phyloP scores from a whole-genome alignment of 805 yeast genomes.

The Yueomyces sinensis region DNA sequence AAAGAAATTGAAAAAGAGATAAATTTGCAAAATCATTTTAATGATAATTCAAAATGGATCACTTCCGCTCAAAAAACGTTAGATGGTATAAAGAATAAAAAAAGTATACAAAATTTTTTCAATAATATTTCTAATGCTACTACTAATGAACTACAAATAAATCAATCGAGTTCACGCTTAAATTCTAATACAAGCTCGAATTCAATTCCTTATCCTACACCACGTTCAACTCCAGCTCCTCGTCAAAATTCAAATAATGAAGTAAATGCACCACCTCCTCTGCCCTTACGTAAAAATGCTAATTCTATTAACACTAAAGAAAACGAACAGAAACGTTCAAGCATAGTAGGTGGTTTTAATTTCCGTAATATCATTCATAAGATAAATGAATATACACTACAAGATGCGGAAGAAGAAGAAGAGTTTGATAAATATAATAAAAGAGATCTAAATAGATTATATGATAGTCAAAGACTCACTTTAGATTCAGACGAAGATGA shows the following conservation, averaged over 20 bases:
- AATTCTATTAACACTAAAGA: no score
- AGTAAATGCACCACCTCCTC: no score
- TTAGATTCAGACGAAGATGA: background rate
- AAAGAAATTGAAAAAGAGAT: slow-evolving; percentile 19
- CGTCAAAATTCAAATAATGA: no score
- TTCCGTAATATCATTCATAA: background rate
- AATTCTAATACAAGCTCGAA: background rate
- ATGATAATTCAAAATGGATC: background rate
- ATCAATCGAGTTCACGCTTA: background rate
- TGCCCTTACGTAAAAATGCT: no score
- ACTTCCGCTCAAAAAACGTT: background rate
- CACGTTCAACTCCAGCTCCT: no score
- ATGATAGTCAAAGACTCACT: background rate
- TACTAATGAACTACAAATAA: no score
- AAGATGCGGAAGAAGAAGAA: background rate
- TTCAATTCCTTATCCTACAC: no score
- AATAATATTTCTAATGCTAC: background rate
- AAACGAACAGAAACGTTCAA: background rate
- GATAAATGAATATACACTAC: background rate
- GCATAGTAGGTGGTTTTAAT: background rate
- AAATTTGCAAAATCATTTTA: background rate
- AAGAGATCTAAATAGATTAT: background rate
- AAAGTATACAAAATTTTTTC: background rate
- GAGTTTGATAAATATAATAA: background rate
- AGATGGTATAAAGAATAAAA: background rate